Base-by-base conservation (phyloP, 2,329 filamentous ascomycete species). In the Trichoderma sp. region DNA sequence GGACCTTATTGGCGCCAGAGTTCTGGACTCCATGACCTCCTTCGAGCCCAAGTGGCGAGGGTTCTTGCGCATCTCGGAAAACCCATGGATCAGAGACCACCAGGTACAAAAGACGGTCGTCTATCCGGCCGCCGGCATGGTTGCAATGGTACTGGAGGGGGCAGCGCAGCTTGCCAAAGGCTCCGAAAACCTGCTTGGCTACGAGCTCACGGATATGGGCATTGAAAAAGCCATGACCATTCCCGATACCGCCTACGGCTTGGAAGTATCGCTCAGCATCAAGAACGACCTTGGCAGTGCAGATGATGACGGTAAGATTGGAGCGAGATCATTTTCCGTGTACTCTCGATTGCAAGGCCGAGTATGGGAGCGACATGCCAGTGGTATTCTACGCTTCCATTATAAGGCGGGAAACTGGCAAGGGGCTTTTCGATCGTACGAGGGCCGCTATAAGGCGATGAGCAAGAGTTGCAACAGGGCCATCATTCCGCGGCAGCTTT, bases 221-320 rank as follows among this genome's bases (percentile, higher is more conserved):
- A 81, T 86, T 48, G 74, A 78, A 55, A 81, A 80, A 63, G 82
- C 84, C 2, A 80, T 87, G 75, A 75, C 86, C 5, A 75, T 86
- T 9, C 81, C 82, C 3, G 73, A 75, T 39, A 79, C 76, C 1
- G 61, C 72, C 5, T 78, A 81, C 63, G 83, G 83, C 0, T 73
- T 86, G 0, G 83, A 87, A 69, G 78, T 81, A 67, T 78, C 78
- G 5, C 72, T 85, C 57, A 81, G 80, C 51, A 75, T 83, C 66
- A 81, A 77, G 57, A 65, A 72, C 2, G 41, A 69, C 41, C 45
- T 68, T 0, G 62, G 62, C 10, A 58, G 15, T 15, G 59, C 64
- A 12, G 48, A 21, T 14, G 62, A 56, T 1, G 7, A 17, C 28
- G 43, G 41, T 6, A 39, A 48, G 41, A 24, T 56, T 9, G 63